Evolutionary conservation across 768 basidiomycete species (phyloP).

Genomic region (Hemileccinum rubropunctum): DNA sequence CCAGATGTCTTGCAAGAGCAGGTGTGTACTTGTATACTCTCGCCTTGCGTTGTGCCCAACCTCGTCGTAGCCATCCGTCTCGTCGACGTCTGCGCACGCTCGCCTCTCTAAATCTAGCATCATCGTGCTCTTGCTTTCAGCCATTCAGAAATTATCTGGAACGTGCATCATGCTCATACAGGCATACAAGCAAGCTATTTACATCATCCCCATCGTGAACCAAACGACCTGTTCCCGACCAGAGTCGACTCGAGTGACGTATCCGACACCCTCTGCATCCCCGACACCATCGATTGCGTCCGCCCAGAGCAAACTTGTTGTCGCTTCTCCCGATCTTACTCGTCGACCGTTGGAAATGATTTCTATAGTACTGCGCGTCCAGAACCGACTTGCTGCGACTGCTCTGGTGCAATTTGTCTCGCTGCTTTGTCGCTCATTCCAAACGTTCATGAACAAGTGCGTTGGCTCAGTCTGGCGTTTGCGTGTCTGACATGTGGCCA

Average conservation of each 20-base stretch:
- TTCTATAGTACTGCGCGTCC: constrained; percentile 47
- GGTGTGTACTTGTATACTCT: constrained; percentile 9
- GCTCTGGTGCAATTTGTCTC: constrained; percentile 44
- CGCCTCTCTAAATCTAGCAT: constrained; percentile 49
- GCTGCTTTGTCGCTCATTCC: constrained; percentile 46
- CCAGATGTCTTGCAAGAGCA: constrained; percentile 23
- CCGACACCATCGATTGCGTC: constrained; percentile 24
- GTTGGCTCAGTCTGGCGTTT: constrained; percentile 4
- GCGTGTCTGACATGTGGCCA: constrained; percentile 27
- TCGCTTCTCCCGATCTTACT: constrained; percentile 35
- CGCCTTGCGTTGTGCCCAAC: not conserved
- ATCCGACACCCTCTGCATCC: constrained; percentile 19
- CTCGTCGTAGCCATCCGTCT: constrained; percentile 14
- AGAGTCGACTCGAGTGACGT: not conserved
- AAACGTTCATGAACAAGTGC: constrained; percentile 60
- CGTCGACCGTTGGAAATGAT: constrained; percentile 44
- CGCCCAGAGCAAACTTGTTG: constrained; percentile 2
- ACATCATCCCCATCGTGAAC: constrained; percentile 67
- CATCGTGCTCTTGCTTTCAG: constrained; percentile 68
- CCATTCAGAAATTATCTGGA: constrained; percentile 70
- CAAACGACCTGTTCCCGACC: constrained; percentile 24
- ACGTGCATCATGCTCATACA: constrained; percentile 65
- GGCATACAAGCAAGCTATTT: constrained; percentile 60
- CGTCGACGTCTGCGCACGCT: constrained; percentile 24
- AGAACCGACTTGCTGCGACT: constrained; percentile 47